Evolutionary conservation across 23 red algal genomes (phyloP).

Genomic region (Rhodosorus marinus): DNA sequence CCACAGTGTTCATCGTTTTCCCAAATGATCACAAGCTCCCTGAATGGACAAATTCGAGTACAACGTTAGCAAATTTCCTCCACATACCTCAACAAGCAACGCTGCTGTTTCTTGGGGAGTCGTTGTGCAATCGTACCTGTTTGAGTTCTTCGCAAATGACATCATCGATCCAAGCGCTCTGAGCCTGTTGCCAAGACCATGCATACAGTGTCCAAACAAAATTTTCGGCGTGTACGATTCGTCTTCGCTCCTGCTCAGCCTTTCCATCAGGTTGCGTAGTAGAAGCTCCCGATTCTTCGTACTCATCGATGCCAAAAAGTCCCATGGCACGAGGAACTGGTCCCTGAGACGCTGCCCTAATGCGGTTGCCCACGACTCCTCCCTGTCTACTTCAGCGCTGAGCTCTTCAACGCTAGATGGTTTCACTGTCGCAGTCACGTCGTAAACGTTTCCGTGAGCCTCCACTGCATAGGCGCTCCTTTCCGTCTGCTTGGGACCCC

Average conservation of each 20-base stretch:
- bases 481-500: neutral
- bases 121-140: too few relatives aligned
- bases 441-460: neutral
- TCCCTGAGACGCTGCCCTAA: slow-evolving; percentile 1
- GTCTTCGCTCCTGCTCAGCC: neutral
- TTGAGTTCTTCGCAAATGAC: slow-evolving; percentile 19
- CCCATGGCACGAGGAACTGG: neutral
- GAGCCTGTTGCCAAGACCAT: slow-evolving; percentile 73
- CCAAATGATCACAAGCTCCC: slow-evolving; percentile 48
- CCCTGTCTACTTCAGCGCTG: neutral
- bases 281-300: neutral
- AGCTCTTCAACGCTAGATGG: neutral
- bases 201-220: slow-evolving; percentile 43
- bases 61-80: too few relatives aligned
- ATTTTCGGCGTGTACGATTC: slow-evolving; percentile 3
- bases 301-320: neutral
- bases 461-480: neutral
- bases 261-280: neutral
- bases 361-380: neutral
- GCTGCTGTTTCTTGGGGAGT: too few relatives aligned
- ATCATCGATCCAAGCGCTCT: slow-evolving; percentile 37
- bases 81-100: too few relatives aligned
- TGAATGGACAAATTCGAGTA: too few relatives aligned
- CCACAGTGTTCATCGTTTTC: slow-evolving; percentile 25
- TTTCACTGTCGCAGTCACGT: neutral